Conservation (phyloP, 78 protist species). For the Diacronema lutheri region DNA sequence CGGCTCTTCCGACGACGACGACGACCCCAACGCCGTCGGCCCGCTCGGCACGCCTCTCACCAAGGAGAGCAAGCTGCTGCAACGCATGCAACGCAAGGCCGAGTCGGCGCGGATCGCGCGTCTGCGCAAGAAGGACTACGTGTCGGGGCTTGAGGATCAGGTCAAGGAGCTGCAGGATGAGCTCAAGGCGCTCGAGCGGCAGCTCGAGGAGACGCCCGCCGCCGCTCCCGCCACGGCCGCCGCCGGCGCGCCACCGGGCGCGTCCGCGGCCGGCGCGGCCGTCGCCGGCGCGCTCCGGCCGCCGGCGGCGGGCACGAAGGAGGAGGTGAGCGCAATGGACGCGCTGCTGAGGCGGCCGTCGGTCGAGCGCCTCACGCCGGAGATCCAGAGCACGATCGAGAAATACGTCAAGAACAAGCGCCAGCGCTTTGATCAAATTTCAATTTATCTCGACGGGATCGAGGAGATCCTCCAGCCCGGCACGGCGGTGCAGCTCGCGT, state of each 20-base stretch:
- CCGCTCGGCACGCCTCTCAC: neutral
- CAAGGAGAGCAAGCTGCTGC: neutral
- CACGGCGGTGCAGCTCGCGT: neutral
- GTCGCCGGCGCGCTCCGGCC: no score
- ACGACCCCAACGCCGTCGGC: neutral
- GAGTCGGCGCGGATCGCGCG: conserved; percentile 7
- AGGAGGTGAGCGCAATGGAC: neutral
- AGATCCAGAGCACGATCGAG: neutral
- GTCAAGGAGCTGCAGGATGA: neutral
- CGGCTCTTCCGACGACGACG: neutral
- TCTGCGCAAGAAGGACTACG: conserved; percentile 25
- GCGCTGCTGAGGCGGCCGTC: neutral
- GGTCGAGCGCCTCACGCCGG: neutral
- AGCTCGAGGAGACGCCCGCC: no score
- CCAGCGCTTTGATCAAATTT: neutral
- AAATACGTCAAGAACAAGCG: neutral
- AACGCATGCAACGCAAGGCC: conserved; percentile 23
- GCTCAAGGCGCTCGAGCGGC: neutral
- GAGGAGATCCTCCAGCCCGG: neutral
- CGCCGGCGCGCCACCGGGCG: no score
- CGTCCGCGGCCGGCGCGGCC: no score
- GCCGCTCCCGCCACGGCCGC: no score
- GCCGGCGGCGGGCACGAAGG: neutral
- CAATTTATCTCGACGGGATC: neutral
- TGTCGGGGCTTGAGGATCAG: neutral